Evolutionary conservation across 371 early-diverging fungal genomes (phyloP).

Genomic region (Apophysomyces elegans): DNA sequence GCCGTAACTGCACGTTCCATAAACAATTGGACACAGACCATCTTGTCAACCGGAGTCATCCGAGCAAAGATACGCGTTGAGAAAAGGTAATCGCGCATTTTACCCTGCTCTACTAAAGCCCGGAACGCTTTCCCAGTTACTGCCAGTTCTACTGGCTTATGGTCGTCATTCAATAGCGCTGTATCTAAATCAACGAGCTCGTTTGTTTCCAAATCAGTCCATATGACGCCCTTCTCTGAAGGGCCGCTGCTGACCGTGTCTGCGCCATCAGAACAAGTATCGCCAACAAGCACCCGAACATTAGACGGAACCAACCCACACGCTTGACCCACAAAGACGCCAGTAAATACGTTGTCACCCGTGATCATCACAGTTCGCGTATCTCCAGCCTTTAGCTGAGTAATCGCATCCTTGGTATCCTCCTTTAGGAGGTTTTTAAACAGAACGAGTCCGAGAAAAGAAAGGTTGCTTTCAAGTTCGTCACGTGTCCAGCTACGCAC

Average conservation of each 20-base stretch:
- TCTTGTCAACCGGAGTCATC: conserved; percentile 79
- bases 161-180: conserved; percentile 4
- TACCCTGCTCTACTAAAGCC: conserved; percentile 27
- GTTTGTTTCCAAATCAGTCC: conserved; percentile 32
- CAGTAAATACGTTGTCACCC: conserved; percentile 89
- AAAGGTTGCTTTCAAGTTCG: conserved; percentile 63
- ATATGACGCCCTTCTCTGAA: conserved; percentile 69
- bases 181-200: conserved; percentile 15
- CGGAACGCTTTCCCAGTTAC: conserved; percentile 72
- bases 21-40: conserved; percentile 62
- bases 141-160: conserved; percentile 56
- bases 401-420: conserved; percentile 71
- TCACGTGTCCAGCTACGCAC: conserved; percentile 52
- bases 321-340: conserved; percentile 66
- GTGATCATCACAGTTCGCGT: conserved; percentile 89
- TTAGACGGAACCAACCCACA: conserved; percentile 34
- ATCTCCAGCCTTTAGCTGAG: conserved; percentile 74
- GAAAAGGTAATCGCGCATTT: conserved; percentile 47
- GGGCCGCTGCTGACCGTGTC: conserved; percentile 60
- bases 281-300: conserved; percentile 61
- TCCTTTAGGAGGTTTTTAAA: conserved; percentile 85
- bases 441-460: conserved; percentile 71
- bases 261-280: conserved; percentile 67
- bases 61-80: conserved; percentile 73
- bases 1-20: conserved; percentile 68